phyloP scores from a whole-genome alignment of 2,329 filamentous ascomycete species.

The Sarocladiaceae sp. region DNA sequence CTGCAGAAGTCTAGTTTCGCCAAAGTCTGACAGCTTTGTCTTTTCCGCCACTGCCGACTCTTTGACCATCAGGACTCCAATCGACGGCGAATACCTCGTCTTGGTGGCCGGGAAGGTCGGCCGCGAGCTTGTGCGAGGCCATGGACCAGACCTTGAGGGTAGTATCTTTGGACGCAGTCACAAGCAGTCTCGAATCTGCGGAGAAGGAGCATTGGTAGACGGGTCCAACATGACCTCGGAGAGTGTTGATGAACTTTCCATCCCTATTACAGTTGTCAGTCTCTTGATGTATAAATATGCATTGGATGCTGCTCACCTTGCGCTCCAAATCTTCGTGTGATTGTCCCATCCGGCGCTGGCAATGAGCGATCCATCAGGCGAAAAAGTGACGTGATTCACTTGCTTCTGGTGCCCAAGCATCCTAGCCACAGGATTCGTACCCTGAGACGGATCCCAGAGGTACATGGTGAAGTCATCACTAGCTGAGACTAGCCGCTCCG shows the following conservation, averaged over 20 bases:
- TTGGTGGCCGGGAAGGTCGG: slow-evolving; percentile 80
- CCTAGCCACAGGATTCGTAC: slow-evolving; percentile 78
- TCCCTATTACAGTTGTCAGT: slow-evolving; percentile 35
- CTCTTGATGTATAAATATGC: neutral
- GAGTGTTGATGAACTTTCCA: slow-evolving; percentile 75
- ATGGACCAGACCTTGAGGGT: slow-evolving; percentile 96
- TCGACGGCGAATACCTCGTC: slow-evolving; percentile 94
- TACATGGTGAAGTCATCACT: slow-evolving; percentile 97
- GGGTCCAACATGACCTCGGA: slow-evolving; percentile 81
- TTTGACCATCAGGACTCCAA: slow-evolving; percentile 86
- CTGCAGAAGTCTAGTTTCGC: slow-evolving; percentile 43
- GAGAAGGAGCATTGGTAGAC: slow-evolving; percentile 93
- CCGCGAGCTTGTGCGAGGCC: slow-evolving; percentile 69
- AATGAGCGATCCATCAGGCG: slow-evolving; percentile 79
- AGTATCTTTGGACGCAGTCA: slow-evolving; percentile 84
- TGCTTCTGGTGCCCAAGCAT: slow-evolving; percentile 94
- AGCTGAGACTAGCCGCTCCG: slow-evolving; percentile 82
- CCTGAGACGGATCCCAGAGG: slow-evolving; percentile 77
- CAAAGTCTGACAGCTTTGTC: slow-evolving; percentile 72
- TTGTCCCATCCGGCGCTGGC: slow-evolving; percentile 92
- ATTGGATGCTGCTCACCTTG: slow-evolving; percentile 48
- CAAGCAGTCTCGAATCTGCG: slow-evolving; percentile 81
- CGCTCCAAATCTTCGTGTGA: slow-evolving; percentile 87
- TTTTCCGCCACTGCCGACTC: slow-evolving; percentile 85
- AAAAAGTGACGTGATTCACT: slow-evolving; percentile 93